Base-by-base conservation (phyloP, 2,329 filamentous ascomycete genomes). In the Sporothrix euskadiensis region DNA sequence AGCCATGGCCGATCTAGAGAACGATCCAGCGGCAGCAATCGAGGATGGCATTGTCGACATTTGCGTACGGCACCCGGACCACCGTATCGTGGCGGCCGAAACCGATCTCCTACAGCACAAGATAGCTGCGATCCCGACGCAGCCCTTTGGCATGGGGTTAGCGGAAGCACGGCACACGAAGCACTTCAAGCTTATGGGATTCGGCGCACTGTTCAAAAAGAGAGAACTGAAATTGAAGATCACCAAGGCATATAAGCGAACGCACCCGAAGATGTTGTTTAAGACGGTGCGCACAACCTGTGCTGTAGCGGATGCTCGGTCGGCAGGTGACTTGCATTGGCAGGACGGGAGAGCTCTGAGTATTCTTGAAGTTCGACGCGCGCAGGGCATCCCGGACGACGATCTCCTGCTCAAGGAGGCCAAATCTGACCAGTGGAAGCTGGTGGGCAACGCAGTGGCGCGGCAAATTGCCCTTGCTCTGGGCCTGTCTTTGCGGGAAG, bases 371-470 rank as follows among this genome's bases (percentile, higher is more conserved):
- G 87, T 85, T 0, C 82, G 91, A 1, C 83, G 91, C 1, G 90
- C 89, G 0, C 93, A 96, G 79, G 91, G 91, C 0, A 89, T 92
- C 56, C 88, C 85, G 0, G 91, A 95, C 72, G 76, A 89, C 6
- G 93, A 95, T 73, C 86, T 94, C 0, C 79, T 97, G 0, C 80
- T 94, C 0, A 35, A 22, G 16, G 92, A 92, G 0, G 78, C 71
- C 0, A 79, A 85, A 0, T 10, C 52, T 0, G 82, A 89, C 1
- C 90, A 93, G 78, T 90, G 88, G 82, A 87, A 85, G 72, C 88
- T 93, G 26, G 84, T 94, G 0, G 93, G 93, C 0, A 97, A 97
- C 79, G 92, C 90, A 39, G 93, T 97, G 0, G 88, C 92, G 2
- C 83, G 92, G 9, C 87, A 88, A 32, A 87, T 93, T 0, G 88